Percentiles rank a stretch among this genome's conserved stretches.
Conservation (phyloP, 305 asterid genomes). For the Fraxinus paxiana region DNA sequence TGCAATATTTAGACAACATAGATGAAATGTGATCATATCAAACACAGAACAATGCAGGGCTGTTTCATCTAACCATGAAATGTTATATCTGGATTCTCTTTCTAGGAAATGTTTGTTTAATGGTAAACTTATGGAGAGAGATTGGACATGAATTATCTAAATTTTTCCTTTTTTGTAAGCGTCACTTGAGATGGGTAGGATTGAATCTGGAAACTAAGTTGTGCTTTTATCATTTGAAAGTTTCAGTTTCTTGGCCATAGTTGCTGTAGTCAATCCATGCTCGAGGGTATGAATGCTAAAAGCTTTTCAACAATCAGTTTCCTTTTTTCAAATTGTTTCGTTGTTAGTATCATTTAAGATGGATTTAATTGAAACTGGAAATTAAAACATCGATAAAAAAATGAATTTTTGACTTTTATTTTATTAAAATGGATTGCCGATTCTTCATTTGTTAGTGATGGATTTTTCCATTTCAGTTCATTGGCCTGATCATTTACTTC, state of each 20-base stretch:
- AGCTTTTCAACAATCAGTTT: background rate
- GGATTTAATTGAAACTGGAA: background rate
- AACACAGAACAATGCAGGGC: background rate
- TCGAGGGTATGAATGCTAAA: background rate
- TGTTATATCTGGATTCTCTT: background rate
- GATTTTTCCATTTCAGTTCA: background rate
- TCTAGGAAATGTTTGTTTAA: background rate
- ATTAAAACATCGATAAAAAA: background rate
- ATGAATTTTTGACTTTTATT: conserved; percentile 4
- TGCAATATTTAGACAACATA: background rate
- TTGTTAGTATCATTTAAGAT: background rate
- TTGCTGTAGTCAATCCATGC: background rate
- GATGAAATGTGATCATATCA: background rate
- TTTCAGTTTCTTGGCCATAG: background rate
- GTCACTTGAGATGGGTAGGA: background rate
- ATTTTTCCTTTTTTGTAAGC: background rate
- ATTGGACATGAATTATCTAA: background rate
- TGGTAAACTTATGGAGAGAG: background rate
- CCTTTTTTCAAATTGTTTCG: background rate
- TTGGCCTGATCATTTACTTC: background rate
- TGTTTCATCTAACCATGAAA: background rate
- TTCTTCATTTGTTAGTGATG: background rate
- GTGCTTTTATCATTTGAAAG: background rate
- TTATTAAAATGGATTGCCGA: background rate
- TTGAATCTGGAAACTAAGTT: background rate